These are phyloP conservation scores for Tolypocladium cylindrosporum DNA, from an alignment of 2,329 filamentous ascomycete genomes.

Conservation along the genomic window DNA sequence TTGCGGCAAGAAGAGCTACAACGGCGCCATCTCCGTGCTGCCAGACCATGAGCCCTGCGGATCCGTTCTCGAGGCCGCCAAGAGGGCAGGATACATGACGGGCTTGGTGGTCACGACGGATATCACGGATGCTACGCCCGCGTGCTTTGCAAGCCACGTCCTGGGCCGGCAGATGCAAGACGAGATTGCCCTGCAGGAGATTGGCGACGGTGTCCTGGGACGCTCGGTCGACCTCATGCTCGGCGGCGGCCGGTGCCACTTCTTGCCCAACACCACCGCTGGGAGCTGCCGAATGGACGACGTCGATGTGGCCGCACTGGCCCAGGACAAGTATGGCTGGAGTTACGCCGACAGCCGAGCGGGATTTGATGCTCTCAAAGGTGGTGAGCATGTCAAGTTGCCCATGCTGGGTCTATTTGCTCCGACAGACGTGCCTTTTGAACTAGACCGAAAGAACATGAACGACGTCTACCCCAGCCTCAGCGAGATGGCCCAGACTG, in stretches of 20 bases:
- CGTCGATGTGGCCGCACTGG: constrained; percentile 63
- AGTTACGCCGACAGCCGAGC: constrained; percentile 63
- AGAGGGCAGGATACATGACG: constrained; percentile 82
- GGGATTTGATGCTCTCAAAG: constrained; percentile 65
- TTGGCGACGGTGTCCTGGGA: constrained; percentile 79
- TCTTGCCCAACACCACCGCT: constrained; percentile 69
- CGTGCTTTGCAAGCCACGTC: constrained; percentile 87
- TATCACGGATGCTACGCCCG: constrained; percentile 91
- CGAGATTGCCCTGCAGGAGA: constrained; percentile 82
- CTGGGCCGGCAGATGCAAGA: constrained; percentile 73
- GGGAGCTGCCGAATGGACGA: constrained; percentile 77
- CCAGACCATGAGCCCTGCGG: constrained; percentile 82
- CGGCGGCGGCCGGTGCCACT: constrained; percentile 88
- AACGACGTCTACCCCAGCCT: constrained; percentile 77
- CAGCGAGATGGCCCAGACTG: constrained; percentile 81
- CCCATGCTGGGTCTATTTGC: constrained; percentile 85
- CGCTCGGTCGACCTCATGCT: constrained; percentile 86
- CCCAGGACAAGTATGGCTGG: constrained; percentile 68
- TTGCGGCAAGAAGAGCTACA: constrained; percentile 89
- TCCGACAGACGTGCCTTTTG: constrained; percentile 74
- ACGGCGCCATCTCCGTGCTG: constrained; percentile 85
- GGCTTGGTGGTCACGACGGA: constrained; percentile 92
- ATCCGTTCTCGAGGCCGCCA: constrained; percentile 86
- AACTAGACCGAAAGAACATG: constrained; percentile 77
- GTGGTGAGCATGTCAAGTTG: constrained; percentile 59